Conservation (phyloP, 116 monocot species). For the Thalassia testudinum region DNA sequence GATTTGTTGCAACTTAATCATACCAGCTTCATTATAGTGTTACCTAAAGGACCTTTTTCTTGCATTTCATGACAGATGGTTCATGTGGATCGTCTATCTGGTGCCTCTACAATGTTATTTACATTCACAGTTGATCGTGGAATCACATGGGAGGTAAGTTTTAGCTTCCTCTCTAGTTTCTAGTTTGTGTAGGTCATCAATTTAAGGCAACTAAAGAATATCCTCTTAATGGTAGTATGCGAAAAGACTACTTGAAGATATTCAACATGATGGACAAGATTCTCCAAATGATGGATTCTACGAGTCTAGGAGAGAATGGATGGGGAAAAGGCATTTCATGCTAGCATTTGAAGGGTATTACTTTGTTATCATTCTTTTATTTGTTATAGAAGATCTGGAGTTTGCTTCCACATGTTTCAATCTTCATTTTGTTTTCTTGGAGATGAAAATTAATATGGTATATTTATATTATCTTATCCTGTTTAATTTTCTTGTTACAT, state of each 20-base stretch:
- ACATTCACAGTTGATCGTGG: conserved; percentile 78
- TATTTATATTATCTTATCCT: not conserved
- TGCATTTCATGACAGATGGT: conserved; percentile 51
- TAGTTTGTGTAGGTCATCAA: too few species aligned
- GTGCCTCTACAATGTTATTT: conserved; percentile 78
- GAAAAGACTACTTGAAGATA: conserved; percentile 60
- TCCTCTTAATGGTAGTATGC: conserved; percentile 31
- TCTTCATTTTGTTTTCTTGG: not conserved
- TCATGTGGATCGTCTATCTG: conserved; percentile 71
- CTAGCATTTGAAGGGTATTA: conserved; percentile 80
- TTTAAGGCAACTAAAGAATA: too few species aligned
- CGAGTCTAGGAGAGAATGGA: conserved; percentile 92
- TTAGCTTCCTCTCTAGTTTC: not conserved
- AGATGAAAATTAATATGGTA: not conserved
- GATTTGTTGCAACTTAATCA: not conserved
- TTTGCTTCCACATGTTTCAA: not conserved
- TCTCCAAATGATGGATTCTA: conserved; percentile 67
- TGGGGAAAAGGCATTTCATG: conserved; percentile 80
- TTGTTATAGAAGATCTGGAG: not conserved
- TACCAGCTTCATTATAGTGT: not conserved
- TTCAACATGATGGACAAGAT: conserved; percentile 24
- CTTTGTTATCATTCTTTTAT: not conserved
- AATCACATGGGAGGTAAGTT: conserved; percentile 70
- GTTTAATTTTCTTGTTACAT: not conserved
- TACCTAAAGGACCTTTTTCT: not conserved